A percentile compares a stretch with the other conserved stretches of the same genome.
Conservation (phyloP, 306 rosid species). For the Biancaea sappan region DNA sequence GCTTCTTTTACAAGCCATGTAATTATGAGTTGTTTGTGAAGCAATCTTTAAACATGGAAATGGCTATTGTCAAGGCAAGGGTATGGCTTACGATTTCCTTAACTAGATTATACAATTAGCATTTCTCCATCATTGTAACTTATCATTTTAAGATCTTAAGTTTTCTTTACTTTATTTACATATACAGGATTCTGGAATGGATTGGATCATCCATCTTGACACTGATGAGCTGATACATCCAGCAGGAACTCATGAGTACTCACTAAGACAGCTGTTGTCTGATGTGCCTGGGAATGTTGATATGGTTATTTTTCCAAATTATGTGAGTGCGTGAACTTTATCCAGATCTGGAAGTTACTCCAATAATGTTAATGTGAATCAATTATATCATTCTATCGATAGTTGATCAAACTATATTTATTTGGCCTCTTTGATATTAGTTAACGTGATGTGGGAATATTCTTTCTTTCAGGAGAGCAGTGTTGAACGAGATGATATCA, state of each 20-base stretch:
- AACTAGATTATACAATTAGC: constrained; percentile 10
- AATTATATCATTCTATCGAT: constrained; percentile 1
- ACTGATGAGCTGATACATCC: constrained; percentile 89
- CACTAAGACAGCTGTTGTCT: constrained; percentile 79
- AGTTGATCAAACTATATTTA: constrained; percentile 23
- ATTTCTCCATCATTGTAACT: not conserved
- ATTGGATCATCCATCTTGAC: constrained; percentile 97
- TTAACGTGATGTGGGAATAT: constrained; percentile 32
- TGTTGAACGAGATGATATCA: constrained; percentile 84
- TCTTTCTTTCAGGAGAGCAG: constrained; percentile 81
- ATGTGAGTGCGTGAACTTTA: constrained; percentile 62
- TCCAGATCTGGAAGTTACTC: constrained; percentile 9
- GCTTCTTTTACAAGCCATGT: constrained; percentile 97
- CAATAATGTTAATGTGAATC: not conserved
- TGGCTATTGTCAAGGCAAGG: constrained; percentile 98
- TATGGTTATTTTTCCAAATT: constrained; percentile 92
- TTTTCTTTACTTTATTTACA: constrained; percentile 20
- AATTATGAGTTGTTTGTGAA: constrained; percentile 97
- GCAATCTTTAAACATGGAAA: constrained; percentile 97
- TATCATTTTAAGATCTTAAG: constrained; percentile 10
- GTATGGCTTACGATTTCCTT: constrained; percentile 51
- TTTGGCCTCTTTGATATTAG: constrained; percentile 14
- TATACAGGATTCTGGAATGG: constrained; percentile 80
- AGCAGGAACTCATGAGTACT: constrained; percentile 73
- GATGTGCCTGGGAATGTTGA: constrained; percentile 89